These are phyloP conservation scores for Dioscorea alata DNA, from an alignment of 106 monocot genomes.

Conservation along the genomic window DNA sequence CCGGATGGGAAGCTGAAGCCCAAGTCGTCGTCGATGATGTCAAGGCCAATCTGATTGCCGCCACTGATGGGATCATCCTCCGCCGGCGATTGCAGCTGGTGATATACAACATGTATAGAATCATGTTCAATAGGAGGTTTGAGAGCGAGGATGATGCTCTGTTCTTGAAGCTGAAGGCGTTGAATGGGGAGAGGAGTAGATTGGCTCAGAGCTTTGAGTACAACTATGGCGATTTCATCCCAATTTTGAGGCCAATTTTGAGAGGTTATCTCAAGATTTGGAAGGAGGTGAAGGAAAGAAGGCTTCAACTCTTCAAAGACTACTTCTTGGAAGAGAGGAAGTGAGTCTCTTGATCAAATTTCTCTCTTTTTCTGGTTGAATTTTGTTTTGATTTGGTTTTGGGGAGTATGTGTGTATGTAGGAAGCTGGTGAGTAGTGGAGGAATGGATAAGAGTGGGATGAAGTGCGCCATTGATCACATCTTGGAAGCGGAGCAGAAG, in stretches of 20 bases:
- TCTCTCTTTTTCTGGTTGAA: no score
- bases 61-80: constrained; percentile 34
- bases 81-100: constrained; percentile 42
- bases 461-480: constrained; percentile 47
- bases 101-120: constrained; percentile 56
- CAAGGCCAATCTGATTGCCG: constrained; percentile 11
- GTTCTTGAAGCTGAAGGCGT: constrained; percentile 26
- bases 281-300: constrained; percentile 40
- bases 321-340: constrained; percentile 52
- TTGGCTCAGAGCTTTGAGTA: constrained; percentile 68
- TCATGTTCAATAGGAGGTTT: constrained; percentile 53
- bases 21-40: constrained; percentile 34
- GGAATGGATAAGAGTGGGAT: no score
- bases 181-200: constrained; percentile 50
- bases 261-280: constrained; percentile 49
- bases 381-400: no score
- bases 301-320: constrained; percentile 42
- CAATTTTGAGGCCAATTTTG: constrained; percentile 40
- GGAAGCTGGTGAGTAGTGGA: no score
- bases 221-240: constrained; percentile 61
- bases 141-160: constrained; percentile 48
- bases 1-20: constrained; percentile 45
- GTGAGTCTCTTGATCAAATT: constrained; percentile 19
- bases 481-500: constrained; percentile 46
- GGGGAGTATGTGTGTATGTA: no score